phyloP scores from a whole-genome alignment of 805 yeast species.

The Candida boidinii region DNA sequence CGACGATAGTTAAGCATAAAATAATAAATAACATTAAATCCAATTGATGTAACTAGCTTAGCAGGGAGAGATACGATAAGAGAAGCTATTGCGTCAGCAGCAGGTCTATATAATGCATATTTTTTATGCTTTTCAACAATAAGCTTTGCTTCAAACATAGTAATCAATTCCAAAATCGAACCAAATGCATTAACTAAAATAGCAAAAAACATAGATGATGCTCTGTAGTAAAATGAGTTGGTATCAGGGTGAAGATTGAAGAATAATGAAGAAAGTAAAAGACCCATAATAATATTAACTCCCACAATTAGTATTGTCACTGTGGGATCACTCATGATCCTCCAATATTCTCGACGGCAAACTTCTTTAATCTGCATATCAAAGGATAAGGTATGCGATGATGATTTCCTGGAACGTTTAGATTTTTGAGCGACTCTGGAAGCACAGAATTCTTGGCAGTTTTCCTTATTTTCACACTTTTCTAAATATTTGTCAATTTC shows the following conservation, averaged over 20 bases:
- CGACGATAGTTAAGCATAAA: constrained; percentile 47
- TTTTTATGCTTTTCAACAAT: constrained; percentile 52
- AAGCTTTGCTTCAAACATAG: constrained; percentile 45
- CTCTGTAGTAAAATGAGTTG: constrained; percentile 42
- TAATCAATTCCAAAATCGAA: constrained; percentile 48
- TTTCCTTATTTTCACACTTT: constrained; percentile 1
- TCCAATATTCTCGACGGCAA: constrained; percentile 36
- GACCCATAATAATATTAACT: constrained; percentile 44
- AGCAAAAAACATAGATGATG: constrained; percentile 62
- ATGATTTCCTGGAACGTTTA: constrained; percentile 32
- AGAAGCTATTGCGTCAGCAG: constrained; percentile 54
- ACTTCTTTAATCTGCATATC: constrained; percentile 42
- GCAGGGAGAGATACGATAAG: constrained; percentile 49
- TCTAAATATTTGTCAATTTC: constrained; percentile 28
- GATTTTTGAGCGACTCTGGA: constrained; percentile 37
- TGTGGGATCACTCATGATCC: constrained; percentile 43
- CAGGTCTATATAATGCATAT: constrained; percentile 48
- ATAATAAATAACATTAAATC: constrained; percentile 42
- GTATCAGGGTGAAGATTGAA: constrained; percentile 38
- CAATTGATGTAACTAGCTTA: constrained; percentile 34
- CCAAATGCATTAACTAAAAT: constrained; percentile 55
- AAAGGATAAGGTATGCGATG: constrained; percentile 45
- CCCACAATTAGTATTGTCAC: constrained; percentile 31
- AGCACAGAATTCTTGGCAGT: too few relatives aligned
- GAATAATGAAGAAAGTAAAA: constrained; percentile 49